Conservation (phyloP, 2,329 filamentous ascomycete species). For the Fusarium graminum region DNA sequence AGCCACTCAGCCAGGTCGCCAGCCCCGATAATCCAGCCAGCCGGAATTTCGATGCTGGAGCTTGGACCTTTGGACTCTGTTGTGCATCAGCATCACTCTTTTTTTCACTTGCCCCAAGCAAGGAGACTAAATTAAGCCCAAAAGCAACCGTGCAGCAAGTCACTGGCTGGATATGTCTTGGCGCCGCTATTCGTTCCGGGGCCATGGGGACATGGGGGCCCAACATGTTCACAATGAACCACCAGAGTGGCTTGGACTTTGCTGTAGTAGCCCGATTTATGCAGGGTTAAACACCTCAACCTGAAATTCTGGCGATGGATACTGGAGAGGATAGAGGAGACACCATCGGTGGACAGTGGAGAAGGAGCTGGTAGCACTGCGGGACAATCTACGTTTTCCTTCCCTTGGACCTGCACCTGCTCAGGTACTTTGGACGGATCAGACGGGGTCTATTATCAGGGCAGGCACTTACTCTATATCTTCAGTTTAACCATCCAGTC, state of each 20-base stretch:
- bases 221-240: slow-evolving; percentile 30
- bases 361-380: slow-evolving; percentile 30
- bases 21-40: slow-evolving; percentile 22
- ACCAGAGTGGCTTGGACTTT: slow-evolving; percentile 42
- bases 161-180: slow-evolving; percentile 21
- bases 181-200: slow-evolving; percentile 23
- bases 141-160: slow-evolving; percentile 37
- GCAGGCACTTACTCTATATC: slow-evolving; percentile 8
- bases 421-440: neutral
- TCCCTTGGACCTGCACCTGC: slow-evolving; percentile 8
- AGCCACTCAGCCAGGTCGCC: slow-evolving; percentile 7
- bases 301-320: slow-evolving; percentile 33
- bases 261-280: slow-evolving; percentile 41
- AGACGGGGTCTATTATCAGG: slow-evolving; percentile 12
- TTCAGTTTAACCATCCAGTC: neutral
- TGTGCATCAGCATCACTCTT: slow-evolving; percentile 26
- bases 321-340: slow-evolving; percentile 32
- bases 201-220: slow-evolving; percentile 32
- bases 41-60: slow-evolving; percentile 24
- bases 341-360: slow-evolving; percentile 30
- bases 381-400: slow-evolving; percentile 20
- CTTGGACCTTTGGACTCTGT: slow-evolving; percentile 16
- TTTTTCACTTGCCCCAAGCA: slow-evolving; percentile 8
- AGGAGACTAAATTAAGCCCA: slow-evolving; percentile 19
- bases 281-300: slow-evolving; percentile 39